These are phyloP conservation scores for Magnusiomyces fungicola DNA, from an alignment of 1,139 yeast species.

Conservation along the genomic window DNA sequence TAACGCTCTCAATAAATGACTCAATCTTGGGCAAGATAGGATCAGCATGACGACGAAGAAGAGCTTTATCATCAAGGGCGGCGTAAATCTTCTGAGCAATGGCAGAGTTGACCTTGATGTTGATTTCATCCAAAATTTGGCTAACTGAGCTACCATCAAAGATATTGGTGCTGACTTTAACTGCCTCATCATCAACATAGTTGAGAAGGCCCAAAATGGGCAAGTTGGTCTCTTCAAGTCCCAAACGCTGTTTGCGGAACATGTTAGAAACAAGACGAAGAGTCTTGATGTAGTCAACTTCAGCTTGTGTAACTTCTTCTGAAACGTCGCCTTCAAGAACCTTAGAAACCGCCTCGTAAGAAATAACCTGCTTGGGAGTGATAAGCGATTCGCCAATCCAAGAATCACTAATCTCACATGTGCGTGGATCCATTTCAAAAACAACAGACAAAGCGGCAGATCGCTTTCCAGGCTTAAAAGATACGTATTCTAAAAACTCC, in stretches of 20 bases:
- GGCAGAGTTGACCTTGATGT: conserved; percentile 75
- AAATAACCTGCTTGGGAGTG: conserved; percentile 39
- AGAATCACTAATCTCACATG: conserved; percentile 67
- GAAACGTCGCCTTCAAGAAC: conserved; percentile 27
- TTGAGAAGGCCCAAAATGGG: conserved; percentile 65
- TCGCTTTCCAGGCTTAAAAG: conserved; percentile 54
- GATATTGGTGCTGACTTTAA: conserved; percentile 57
- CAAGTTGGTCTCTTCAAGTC: conserved; percentile 20
- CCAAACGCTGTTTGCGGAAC: conserved; percentile 65
- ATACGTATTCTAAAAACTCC: conserved; percentile 50
- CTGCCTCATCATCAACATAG: conserved; percentile 80
- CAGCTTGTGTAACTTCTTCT: conserved; percentile 35
- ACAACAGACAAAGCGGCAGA: conserved; percentile 73
- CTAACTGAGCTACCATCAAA: conserved; percentile 56
- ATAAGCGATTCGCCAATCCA: conserved; percentile 71
- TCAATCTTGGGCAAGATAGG: conserved; percentile 82
- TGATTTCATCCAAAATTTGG: conserved; percentile 63
- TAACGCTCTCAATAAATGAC: conserved; percentile 63
- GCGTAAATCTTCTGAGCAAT: conserved; percentile 78
- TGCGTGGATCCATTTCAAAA: conserved; percentile 69
- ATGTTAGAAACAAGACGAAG: conserved; percentile 60
- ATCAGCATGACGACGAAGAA: conserved; percentile 79
- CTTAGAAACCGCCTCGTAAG: conserved; percentile 31
- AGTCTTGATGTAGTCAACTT: conserved; percentile 60
- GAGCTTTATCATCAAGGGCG: conserved; percentile 68